Percentiles rank a stretch among this genome's conserved stretches.
These are phyloP conservation scores for Cryptococcus deneoformans DNA, from an alignment of 1,284 basidiomycete genomes.

Conservation along the genomic window DNA sequence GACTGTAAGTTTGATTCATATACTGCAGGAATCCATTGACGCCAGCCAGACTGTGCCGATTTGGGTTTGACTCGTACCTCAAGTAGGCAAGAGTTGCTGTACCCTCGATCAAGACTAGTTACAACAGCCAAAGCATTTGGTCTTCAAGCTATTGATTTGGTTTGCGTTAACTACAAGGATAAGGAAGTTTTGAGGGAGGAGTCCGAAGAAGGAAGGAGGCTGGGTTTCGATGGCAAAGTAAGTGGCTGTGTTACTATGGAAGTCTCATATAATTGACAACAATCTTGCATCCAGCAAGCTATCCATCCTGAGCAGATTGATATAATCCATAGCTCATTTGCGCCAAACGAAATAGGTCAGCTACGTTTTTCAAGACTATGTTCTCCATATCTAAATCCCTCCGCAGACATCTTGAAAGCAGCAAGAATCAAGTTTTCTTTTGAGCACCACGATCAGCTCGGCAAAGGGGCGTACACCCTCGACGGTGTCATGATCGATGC, in stretches of 20 bases:
- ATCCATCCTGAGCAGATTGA: conserved; percentile 87
- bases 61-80: conserved; percentile 78
- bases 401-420: conserved; percentile 72
- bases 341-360: conserved; percentile 68
- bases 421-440: conserved; percentile 59
- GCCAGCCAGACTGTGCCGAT: conserved; percentile 62
- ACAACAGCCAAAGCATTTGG: conserved; percentile 80
- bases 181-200: conserved; percentile 66
- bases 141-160: conserved; percentile 87
- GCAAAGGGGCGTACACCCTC: conserved; percentile 63
- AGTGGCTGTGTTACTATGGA: conserved; percentile 6
- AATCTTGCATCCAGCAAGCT: conserved; percentile 64
- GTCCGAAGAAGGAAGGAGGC: conserved; percentile 68
- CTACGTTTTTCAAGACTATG: not conserved
- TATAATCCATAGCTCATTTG: conserved; percentile 73
- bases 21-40: not conserved
- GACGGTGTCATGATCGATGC: conserved; percentile 84
- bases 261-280: not conserved
- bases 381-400: not conserved
- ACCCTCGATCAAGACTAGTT: conserved; percentile 79
- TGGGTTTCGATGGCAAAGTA: conserved; percentile 86
- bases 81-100: conserved; percentile 72
- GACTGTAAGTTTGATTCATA: conserved; percentile 60
- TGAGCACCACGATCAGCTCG: conserved; percentile 38
- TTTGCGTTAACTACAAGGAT: conserved; percentile 86